These are phyloP conservation scores for Thermothelomyces thermophilus DNA, from an alignment of 2,329 filamentous ascomycete species.

Conservation along the genomic window DNA sequence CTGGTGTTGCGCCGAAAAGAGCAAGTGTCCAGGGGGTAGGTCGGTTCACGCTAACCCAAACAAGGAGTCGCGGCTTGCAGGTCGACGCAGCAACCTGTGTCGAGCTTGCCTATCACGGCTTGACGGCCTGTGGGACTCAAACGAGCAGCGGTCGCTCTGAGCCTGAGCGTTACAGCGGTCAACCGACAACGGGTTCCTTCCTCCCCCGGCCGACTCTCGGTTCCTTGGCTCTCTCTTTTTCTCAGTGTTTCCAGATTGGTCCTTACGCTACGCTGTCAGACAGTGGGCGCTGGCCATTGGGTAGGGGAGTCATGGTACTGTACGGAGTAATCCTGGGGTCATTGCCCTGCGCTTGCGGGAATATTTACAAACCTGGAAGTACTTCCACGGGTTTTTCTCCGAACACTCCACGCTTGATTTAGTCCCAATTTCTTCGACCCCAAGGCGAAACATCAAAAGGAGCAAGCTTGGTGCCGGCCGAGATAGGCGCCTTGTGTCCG, in stretches of 20 bases:
- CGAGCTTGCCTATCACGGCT: constrained; percentile 17
- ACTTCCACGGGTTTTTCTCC: constrained; percentile 7
- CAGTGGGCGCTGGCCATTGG: neutral
- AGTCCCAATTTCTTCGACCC: constrained; percentile 6
- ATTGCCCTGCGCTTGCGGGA: constrained; percentile 7
- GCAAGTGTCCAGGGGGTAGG: neutral
- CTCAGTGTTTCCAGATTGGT: too few relatives aligned
- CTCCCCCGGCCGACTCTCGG: neutral
- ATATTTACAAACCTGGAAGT: constrained; percentile 14
- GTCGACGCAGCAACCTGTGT: constrained; percentile 6
- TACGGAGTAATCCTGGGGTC: constrained; percentile 4
- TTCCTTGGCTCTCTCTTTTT: constrained; percentile 11
- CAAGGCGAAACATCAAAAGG: constrained; percentile 11
- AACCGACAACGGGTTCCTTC: neutral
- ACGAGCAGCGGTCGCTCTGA: constrained; percentile 18
- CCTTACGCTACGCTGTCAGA: too few relatives aligned
- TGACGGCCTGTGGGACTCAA: constrained; percentile 19
- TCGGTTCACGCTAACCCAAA: constrained; percentile 14
- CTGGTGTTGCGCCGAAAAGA: neutral
- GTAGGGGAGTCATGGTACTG: neutral
- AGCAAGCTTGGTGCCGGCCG: constrained; percentile 8
- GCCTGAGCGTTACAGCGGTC: constrained; percentile 18
- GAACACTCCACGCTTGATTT: constrained; percentile 5
- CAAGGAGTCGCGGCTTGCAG: constrained; percentile 7
- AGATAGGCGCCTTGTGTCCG: constrained; percentile 13